Conservation (phyloP, 23 red algal species). For the Gracilariopsis chorda region DNA sequence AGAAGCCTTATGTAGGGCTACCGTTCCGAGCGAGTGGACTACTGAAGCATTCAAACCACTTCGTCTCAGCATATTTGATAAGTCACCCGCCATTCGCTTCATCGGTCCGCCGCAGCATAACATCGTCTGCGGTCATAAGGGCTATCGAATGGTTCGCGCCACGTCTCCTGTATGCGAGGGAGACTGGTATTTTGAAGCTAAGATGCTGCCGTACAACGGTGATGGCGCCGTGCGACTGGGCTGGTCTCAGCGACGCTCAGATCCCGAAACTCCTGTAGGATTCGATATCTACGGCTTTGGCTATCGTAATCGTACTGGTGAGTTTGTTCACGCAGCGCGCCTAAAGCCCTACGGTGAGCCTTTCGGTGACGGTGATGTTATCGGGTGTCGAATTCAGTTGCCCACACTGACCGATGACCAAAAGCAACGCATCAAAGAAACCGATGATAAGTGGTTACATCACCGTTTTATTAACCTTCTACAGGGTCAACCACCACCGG, state of each 20-base stretch:
- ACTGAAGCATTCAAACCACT: not conserved
- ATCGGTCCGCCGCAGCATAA: not conserved
- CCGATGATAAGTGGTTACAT: conserved; percentile 42
- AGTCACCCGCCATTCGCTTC: conserved; percentile 19
- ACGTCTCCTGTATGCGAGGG: conserved; percentile 36
- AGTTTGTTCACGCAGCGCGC: conserved; percentile 35
- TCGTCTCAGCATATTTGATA: conserved; percentile 46
- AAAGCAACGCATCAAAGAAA: not conserved
- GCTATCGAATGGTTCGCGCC: conserved; percentile 45
- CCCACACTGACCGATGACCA: not conserved
- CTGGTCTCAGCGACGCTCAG: conserved; percentile 61
- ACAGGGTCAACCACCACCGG: conserved; percentile 30
- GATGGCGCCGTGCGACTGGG: conserved; percentile 66
- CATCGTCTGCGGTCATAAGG: conserved; percentile 21
- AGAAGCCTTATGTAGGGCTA: not conserved
- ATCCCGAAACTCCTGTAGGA: conserved; percentile 69
- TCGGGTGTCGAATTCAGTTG: conserved; percentile 51
- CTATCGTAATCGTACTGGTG: conserved; percentile 59
- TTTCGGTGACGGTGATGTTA: conserved; percentile 50
- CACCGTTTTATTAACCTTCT: conserved; percentile 18
- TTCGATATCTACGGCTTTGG: conserved; percentile 64
- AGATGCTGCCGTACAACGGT: not conserved
- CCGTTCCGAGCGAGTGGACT: conserved; percentile 12
- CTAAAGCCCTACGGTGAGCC: not conserved
- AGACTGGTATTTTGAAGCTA: conserved; percentile 55